phyloP scores from a whole-genome alignment of 2,329 filamentous ascomycete genomes.

The Neophaeococcomyces aloes region DNA sequence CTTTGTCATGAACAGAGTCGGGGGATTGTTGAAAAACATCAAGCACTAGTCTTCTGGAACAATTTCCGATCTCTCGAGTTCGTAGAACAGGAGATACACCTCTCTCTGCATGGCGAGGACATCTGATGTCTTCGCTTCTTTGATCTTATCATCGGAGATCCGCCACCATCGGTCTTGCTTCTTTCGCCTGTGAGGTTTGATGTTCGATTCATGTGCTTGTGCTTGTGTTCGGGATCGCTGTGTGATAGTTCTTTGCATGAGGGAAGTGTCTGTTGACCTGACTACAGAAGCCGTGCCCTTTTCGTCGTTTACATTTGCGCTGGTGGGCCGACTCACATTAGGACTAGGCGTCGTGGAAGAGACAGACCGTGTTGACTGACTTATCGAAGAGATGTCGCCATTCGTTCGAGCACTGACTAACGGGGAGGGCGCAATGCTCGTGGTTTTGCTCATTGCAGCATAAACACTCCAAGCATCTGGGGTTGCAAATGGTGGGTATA shows the following conservation, averaged over 20 bases:
- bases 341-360: slow-evolving; percentile 16
- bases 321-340: slow-evolving; percentile 14
- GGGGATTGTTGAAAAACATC: neutral
- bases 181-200: slow-evolving; percentile 43
- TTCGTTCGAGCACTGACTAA: slow-evolving; percentile 13
- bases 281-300: neutral
- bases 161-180: slow-evolving; percentile 85
- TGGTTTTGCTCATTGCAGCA: slow-evolving; percentile 55
- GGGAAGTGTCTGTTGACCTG: neutral
- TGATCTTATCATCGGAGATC: slow-evolving; percentile 93
- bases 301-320: slow-evolving; percentile 6
- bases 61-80: slow-evolving; percentile 51
- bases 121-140: slow-evolving; percentile 84
- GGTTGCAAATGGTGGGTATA: slow-evolving; percentile 70
- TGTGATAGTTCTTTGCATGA: slow-evolving; percentile 15
- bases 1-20: neutral
- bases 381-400: slow-evolving; percentile 1
- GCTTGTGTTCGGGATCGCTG: slow-evolving; percentile 17
- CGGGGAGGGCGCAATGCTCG: slow-evolving; percentile 46
- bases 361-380: slow-evolving; percentile 13
- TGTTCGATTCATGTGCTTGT: slow-evolving; percentile 20
- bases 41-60: neutral
- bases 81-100: slow-evolving; percentile 93
- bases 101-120: slow-evolving; percentile 90
- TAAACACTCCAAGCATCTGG: slow-evolving; percentile 67